Base-by-base conservation (phyloP, 495 filamentous ascomycete species). In the Glarea lozoyensis region DNA sequence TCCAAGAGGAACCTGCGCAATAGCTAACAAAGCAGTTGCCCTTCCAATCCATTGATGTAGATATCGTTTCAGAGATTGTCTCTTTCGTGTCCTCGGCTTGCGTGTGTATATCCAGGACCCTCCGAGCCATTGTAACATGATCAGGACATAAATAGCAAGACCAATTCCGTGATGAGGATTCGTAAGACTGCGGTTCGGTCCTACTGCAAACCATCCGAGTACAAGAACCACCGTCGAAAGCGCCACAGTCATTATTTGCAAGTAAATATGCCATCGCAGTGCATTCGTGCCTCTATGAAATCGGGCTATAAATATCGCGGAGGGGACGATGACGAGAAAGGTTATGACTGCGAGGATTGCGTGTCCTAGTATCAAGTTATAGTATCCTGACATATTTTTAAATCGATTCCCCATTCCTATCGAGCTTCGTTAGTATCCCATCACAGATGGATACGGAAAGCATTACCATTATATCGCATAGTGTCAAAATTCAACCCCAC, bases 101-200 rank as follows among this genome's bases (percentile, higher is more conserved):
- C 69, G 63, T 43, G 69, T 68, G 45, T 81, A 74, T 27, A 93
- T 69, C 27, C 84, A 68, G 50, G 76, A 76, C 13, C 93, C 93
- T 50, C 82, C 82, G 16, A 96, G 48, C 6, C 80, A 72, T 55
- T 96, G 93, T 17, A 88, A 72, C 20, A 94, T 58, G 13, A 96
- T 74, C 51, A 92, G 63, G 21, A 86, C 81, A 61, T 92, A 97
- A 43, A 98, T 79, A 27, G 88, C 83, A 23, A 94, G 64, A 17
- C 92, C 92, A 54, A 97, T 96, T 43, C 88, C 88, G 65, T 88
- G 85, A 66, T 98, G 92, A 1, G 92, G 92, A 59, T 98, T 98
- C 34, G 85, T 85, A 50, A 96, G 68, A 54, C 78, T 87, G 46
- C 89, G 72, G 36, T 65, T 58, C 1, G 82, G 75, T 7, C 86